Percentiles rank a stretch among this genome's conserved stretches.
These are phyloP conservation scores for Pisolithus tinctorius DNA, from an alignment of 768 basidiomycete genomes.

Conservation along the genomic window DNA sequence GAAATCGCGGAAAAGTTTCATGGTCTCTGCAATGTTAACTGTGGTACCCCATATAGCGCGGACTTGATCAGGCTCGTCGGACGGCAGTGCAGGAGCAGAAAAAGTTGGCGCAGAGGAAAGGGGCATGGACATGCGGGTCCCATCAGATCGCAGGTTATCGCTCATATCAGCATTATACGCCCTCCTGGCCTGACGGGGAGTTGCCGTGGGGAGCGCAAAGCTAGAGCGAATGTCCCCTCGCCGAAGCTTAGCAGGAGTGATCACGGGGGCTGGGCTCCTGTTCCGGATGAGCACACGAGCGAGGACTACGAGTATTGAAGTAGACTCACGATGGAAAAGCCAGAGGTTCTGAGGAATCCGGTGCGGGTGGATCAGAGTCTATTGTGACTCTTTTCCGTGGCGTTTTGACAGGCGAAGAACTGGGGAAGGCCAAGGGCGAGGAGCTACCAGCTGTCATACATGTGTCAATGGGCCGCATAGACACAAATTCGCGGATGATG, in stretches of 20 bases:
- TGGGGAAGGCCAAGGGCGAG: slow-evolving; percentile 59
- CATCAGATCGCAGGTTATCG: slow-evolving; percentile 53
- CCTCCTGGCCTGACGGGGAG: slow-evolving; percentile 35
- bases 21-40: slow-evolving; percentile 84
- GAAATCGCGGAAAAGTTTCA: slow-evolving; percentile 87
- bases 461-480: background rate
- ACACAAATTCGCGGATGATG: background rate
- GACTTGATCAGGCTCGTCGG: slow-evolving; percentile 76
- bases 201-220: slow-evolving; percentile 47
- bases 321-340: slow-evolving; percentile 59
- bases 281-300: background rate
- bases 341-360: slow-evolving; percentile 54
- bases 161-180: slow-evolving; percentile 23
- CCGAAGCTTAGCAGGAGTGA: slow-evolving; percentile 63
- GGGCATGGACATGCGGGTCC: slow-evolving; percentile 49
- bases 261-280: slow-evolving; percentile 45
- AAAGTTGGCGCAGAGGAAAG: slow-evolving; percentile 48
- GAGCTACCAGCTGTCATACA: slow-evolving; percentile 43
- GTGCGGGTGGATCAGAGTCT: slow-evolving; percentile 30
- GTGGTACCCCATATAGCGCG: slow-evolving; percentile 98
- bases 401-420: slow-evolving; percentile 52
- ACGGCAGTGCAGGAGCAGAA: slow-evolving; percentile 54
- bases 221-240: slow-evolving; percentile 92
- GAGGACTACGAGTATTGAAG: background rate
- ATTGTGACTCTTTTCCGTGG: slow-evolving; percentile 31